These are phyloP conservation scores for Friedmanniomyces endolithicus DNA, from an alignment of 495 filamentous ascomycete species.

Conservation along the genomic window DNA sequence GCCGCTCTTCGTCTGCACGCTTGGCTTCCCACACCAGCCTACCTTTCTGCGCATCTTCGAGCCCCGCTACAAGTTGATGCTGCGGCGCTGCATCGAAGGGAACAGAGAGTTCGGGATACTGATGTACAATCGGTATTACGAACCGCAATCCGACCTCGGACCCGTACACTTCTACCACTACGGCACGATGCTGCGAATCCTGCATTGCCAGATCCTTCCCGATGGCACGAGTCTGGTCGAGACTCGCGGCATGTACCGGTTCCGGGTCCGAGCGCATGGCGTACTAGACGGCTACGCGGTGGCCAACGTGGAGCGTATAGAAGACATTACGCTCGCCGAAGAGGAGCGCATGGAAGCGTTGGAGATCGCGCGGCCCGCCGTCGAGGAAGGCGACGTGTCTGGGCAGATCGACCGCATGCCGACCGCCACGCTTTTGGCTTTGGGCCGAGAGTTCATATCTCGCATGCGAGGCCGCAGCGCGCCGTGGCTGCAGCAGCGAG, in stretches of 20 bases:
- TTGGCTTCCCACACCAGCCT: conserved; percentile 70
- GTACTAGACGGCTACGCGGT: conserved; percentile 65
- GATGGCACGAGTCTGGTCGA: conserved; percentile 74
- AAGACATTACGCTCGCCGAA: conserved; percentile 67
- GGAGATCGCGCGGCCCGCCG: conserved; percentile 37
- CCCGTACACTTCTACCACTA: conserved; percentile 52
- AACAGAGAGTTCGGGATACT: conserved; percentile 75
- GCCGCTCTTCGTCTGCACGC: conserved; percentile 69
- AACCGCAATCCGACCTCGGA: conserved; percentile 47
- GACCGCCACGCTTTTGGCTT: conserved; percentile 53
- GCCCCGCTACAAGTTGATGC: conserved; percentile 78
- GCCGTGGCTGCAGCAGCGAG: conserved; percentile 58
- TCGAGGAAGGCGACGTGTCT: conserved; percentile 22
- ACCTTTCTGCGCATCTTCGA: conserved; percentile 87
- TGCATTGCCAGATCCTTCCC: conserved; percentile 55
- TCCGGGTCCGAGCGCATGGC: conserved; percentile 52
- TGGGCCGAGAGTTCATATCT: conserved; percentile 52
- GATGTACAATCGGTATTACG: conserved; percentile 47
- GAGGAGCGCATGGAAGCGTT: conserved; percentile 61
- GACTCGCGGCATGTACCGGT: conserved; percentile 61
- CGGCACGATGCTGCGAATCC: conserved; percentile 65
- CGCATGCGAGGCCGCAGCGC: conserved; percentile 53
- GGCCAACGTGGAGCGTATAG: conserved; percentile 57
- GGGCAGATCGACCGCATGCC: conserved; percentile 47
- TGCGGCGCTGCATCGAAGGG: conserved; percentile 61